These are phyloP conservation scores for Pterula multifida DNA, from an alignment of 1,284 basidiomycete genomes.

Conservation along the genomic window DNA sequence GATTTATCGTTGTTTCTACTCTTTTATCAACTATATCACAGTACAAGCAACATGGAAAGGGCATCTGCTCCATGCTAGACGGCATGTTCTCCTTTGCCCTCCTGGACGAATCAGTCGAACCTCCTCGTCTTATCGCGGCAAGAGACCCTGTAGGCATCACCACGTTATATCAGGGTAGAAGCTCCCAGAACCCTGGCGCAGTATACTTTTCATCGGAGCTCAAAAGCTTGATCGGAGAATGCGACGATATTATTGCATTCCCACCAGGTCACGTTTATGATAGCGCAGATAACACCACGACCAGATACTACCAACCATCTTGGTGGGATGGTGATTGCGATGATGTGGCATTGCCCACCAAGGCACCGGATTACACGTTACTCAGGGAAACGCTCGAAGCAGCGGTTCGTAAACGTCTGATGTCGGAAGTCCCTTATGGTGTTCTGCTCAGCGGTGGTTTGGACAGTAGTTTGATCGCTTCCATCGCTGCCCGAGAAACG, in stretches of 20 bases:
- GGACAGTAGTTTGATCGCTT: slow-evolving; percentile 92
- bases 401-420: slow-evolving; percentile 91
- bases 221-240: slow-evolving; percentile 87
- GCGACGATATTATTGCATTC: slow-evolving; percentile 92
- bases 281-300: slow-evolving; percentile 64
- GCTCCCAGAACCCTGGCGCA: slow-evolving; percentile 73
- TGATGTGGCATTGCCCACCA: slow-evolving; percentile 46
- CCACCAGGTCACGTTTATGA: slow-evolving; percentile 96
- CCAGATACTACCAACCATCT: slow-evolving; percentile 74
- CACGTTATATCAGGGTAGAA: slow-evolving; percentile 95
- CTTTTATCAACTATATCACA: slow-evolving; percentile 21
- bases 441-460: slow-evolving; percentile 93
- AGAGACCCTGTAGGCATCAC: slow-evolving; percentile 98
- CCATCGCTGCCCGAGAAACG: slow-evolving; percentile 95
- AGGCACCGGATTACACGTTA: slow-evolving; percentile 54
- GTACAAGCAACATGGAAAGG: slow-evolving; percentile 79
- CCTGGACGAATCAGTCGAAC: slow-evolving; percentile 84
- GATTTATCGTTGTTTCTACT: neutral
- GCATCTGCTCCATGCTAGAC: slow-evolving; percentile 75
- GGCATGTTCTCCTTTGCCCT: slow-evolving; percentile 99
- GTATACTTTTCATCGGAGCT: slow-evolving; percentile 95
- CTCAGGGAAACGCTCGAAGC: slow-evolving; percentile 81
- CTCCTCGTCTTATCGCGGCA: slow-evolving; percentile 87
- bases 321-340: slow-evolving; percentile 79
- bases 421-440: slow-evolving; percentile 99